phyloP scores from a whole-genome alignment of 192 early-diverging fungal genomes.

The Entomortierella lignicola region DNA sequence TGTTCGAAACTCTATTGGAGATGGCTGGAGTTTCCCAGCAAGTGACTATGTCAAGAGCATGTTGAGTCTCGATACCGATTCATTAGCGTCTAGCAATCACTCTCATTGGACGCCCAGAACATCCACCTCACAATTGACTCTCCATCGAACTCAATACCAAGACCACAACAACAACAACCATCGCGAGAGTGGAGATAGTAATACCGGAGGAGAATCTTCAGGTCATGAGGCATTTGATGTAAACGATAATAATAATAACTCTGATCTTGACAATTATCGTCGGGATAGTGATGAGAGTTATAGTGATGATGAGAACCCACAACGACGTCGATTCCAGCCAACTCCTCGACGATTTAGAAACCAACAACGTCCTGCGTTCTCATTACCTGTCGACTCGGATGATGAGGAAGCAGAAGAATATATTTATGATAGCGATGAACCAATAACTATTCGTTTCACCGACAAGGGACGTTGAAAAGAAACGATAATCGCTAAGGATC shows the following conservation, averaged over 20 bases:
- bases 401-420: slow-evolving; percentile 45
- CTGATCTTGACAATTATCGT: slow-evolving; percentile 20
- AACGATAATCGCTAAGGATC: neutral
- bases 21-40: slow-evolving; percentile 64
- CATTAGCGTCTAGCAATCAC: neutral
- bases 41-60: slow-evolving; percentile 58
- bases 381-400: slow-evolving; percentile 5
- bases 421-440: slow-evolving; percentile 49
- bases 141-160: slow-evolving; percentile 5
- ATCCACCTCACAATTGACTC: neutral
- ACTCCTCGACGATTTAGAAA: slow-evolving; percentile 38
- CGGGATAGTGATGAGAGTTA: slow-evolving; percentile 34
- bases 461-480: slow-evolving; percentile 8
- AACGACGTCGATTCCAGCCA: slow-evolving; percentile 3
- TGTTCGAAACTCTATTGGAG: slow-evolving; percentile 58
- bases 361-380: neutral
- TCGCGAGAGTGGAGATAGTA: neutral
- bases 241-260: slow-evolving; percentile 11
- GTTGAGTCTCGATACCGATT: slow-evolving; percentile 51
- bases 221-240: slow-evolving; percentile 8
- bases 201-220: neutral
- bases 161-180: neutral
- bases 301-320: neutral
- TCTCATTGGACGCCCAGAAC: neutral
- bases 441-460: slow-evolving; percentile 34